A percentile compares a stretch with the other conserved stretches of the same genome.
Conservation (phyloP, 1,284 basidiomycete species). For the Fistulina hepatica region DNA sequence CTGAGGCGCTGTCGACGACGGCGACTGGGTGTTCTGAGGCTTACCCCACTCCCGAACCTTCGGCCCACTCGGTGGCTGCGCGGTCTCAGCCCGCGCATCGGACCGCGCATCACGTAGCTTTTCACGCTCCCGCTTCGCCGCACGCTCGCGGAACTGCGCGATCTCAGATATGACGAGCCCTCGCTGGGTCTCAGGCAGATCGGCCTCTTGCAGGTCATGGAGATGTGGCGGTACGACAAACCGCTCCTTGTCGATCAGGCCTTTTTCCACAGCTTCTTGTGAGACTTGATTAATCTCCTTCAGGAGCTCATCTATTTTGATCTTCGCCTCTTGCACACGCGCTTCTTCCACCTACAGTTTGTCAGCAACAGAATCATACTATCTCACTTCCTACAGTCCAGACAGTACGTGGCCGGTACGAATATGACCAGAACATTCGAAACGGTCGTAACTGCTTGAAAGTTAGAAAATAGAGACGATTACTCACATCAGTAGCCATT, state of each 20-base stretch:
- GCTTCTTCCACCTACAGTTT: slow-evolving; percentile 48
- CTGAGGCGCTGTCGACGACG: slow-evolving; percentile 22
- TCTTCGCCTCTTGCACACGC: slow-evolving; percentile 40
- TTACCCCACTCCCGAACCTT: slow-evolving; percentile 71
- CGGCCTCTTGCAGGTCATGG: slow-evolving; percentile 89
- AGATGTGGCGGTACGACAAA: slow-evolving; percentile 89
- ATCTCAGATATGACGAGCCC: slow-evolving; percentile 92
- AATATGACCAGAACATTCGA: too few relatives aligned
- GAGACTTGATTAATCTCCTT: slow-evolving; percentile 51
- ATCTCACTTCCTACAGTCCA: too few relatives aligned
- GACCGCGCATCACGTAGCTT: slow-evolving; percentile 66
- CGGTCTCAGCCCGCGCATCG: slow-evolving; percentile 33
- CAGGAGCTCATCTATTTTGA: slow-evolving; percentile 44
- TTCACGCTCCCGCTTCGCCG: slow-evolving; percentile 78
- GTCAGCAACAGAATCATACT: slow-evolving; percentile 4
- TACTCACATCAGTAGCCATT: slow-evolving; percentile 67
- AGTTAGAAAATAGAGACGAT: slow-evolving; percentile 14
- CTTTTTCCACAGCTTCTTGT: slow-evolving; percentile 54
- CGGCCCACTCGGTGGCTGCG: slow-evolving; percentile 49
- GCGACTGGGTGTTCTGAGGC: slow-evolving; percentile 34
- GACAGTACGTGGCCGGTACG: too few relatives aligned
- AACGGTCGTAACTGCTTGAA: not conserved
- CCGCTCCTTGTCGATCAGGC: slow-evolving; percentile 64
- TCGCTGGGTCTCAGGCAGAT: slow-evolving; percentile 91
- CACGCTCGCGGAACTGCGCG: slow-evolving; percentile 82